A percentile compares a stretch with the other conserved stretches of the same genome.
phyloP scores from a whole-genome alignment of 179 eudicot genomes.

The Kewa caespitosa region DNA sequence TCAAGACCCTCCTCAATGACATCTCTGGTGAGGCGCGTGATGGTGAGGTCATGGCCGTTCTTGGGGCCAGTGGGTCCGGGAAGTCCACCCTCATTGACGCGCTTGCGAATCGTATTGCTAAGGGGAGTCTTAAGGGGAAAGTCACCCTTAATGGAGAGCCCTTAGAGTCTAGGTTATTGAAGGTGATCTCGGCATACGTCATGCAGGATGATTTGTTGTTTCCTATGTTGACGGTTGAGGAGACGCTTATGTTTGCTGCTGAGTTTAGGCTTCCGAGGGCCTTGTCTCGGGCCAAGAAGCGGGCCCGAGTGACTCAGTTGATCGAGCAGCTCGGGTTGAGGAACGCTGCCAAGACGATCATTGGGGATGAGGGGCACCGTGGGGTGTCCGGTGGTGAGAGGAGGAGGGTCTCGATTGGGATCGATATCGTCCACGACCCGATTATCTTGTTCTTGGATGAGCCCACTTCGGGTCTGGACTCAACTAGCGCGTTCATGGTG shows the following conservation, averaged over 20 bases:
- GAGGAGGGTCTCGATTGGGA: slow-evolving; percentile 60
- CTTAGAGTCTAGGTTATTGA: slow-evolving; percentile 42
- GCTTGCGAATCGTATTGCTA: slow-evolving; percentile 52
- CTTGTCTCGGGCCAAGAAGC: slow-evolving; percentile 47
- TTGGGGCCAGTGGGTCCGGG: slow-evolving; percentile 60
- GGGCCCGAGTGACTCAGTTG: slow-evolving; percentile 48
- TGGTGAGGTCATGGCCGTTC: slow-evolving; percentile 50
- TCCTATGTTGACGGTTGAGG: slow-evolving; percentile 60
- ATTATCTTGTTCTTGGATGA: slow-evolving; percentile 56
- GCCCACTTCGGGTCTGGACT: slow-evolving; percentile 67
- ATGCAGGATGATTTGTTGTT: slow-evolving; percentile 56
- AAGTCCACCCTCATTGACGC: slow-evolving; percentile 59
- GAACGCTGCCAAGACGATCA: slow-evolving; percentile 45
- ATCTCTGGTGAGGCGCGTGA: slow-evolving; percentile 57
- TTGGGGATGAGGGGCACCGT: slow-evolving; percentile 61
- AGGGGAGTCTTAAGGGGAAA: slow-evolving; percentile 44
- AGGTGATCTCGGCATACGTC: slow-evolving; percentile 52
- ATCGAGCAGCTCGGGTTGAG: slow-evolving; percentile 61
- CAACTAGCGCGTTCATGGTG: slow-evolving; percentile 61
- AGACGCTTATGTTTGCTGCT: slow-evolving; percentile 51
- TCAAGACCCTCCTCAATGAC: slow-evolving; percentile 43
- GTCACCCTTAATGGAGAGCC: slow-evolving; percentile 46
- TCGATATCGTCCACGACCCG: slow-evolving; percentile 62
- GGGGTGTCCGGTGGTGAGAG: slow-evolving; percentile 70
- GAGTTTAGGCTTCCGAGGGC: slow-evolving; percentile 51